Evolutionary conservation across 768 basidiomycete genomes (phyloP), one percentile per base, ranked within the genome.

Genomic region (Macrolepiota dolichaula): DNA sequence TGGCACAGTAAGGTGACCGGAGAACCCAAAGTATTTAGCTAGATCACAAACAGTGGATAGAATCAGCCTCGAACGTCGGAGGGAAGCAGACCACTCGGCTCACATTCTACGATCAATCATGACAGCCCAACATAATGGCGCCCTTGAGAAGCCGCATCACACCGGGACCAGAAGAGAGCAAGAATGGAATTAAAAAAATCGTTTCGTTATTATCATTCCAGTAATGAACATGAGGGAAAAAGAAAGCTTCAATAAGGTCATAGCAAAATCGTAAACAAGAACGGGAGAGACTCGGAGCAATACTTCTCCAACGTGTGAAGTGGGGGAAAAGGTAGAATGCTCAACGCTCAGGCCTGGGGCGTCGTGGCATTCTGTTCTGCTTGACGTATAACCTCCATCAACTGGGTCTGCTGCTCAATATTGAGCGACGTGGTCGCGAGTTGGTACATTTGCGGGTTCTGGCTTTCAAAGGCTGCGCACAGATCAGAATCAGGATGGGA

Each of bases 311-410:
- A n/a, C 19, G 42, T 4, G 9, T 6, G 42, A 7, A 37, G 5
- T 44, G 4, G 42, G 1, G 36, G n/a, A 37, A 24, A 38, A 40
- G n/a, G n/a, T n/a, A n/a, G 49, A 37, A 11, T 11, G 0, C 42
- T 37, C 5, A 15, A 29, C 51, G 27, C 56, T 61, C 67, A 72
- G 57, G 71, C 68, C 56, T 68, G 65, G 51, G 68, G 59, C 44
- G 65, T 65, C 22, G 62, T 65, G 12, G 57, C 61, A 57, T 71
- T 71, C 62, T 76, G 70, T 65, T 89, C 88, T 29, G 90, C 90
- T 69, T 82, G 77, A 55, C 81, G 79, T 89, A 93, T 91, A 62
- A 92, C 84, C 69, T 94, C 92, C 89, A 93, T 93, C 59, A 94
- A 80, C 57, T 87, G 68, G 1, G 89, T 88, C 71, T 92, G 91